These are phyloP conservation scores for Magnolia changhungtana DNA, from an alignment of 164 flowering plant species.

Conservation along the genomic window DNA sequence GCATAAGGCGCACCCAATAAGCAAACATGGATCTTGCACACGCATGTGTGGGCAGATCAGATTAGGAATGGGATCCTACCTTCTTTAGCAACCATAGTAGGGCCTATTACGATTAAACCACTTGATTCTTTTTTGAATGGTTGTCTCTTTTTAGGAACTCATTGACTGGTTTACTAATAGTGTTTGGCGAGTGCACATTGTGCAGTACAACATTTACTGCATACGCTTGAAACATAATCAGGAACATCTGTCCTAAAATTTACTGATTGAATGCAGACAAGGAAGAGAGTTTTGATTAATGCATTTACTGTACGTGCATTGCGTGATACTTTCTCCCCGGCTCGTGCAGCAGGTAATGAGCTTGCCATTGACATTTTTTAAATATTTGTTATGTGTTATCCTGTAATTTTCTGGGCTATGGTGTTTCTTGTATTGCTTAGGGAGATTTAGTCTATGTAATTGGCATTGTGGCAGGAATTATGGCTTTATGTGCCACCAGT, in stretches of 20 bases:
- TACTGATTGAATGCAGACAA: constrained; percentile 49
- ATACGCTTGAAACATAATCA: background rate
- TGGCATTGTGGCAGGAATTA: constrained; percentile 58
- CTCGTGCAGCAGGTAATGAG: constrained; percentile 90
- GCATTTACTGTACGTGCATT: constrained; percentile 98
- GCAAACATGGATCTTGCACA: background rate
- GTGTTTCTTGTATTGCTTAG: background rate
- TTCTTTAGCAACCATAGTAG: too few relatives aligned
- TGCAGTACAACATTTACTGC: background rate
- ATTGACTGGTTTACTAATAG: background rate
- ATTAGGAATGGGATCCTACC: too few relatives aligned
- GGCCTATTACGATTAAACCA: too few relatives aligned
- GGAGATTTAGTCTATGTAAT: background rate
- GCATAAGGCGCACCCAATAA: background rate
- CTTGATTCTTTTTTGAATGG: too few relatives aligned
- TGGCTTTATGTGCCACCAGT: constrained; percentile 96
- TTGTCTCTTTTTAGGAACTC: background rate
- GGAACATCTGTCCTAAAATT: background rate
- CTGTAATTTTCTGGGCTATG: background rate
- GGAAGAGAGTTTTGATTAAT: constrained; percentile 97
- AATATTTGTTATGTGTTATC: background rate
- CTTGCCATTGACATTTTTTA: background rate
- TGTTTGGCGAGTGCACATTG: background rate
- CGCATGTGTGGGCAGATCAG: background rate
- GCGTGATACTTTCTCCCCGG: constrained; percentile 94